phyloP scores from a whole-genome alignment of 352 stramenopile genomes.

The Globisporangium heterothallicum region DNA sequence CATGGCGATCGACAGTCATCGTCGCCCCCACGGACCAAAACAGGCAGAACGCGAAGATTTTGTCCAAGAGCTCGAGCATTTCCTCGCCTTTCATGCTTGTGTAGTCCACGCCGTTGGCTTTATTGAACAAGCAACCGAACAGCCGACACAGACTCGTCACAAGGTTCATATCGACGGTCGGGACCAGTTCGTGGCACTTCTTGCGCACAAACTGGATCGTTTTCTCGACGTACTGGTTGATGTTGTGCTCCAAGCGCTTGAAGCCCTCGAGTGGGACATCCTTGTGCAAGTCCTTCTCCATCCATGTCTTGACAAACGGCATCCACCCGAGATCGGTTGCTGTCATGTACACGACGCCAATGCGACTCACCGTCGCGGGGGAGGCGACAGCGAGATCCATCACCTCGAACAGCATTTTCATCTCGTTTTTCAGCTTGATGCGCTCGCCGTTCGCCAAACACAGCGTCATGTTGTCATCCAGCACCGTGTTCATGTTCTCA shows the following conservation, averaged over 20 bases:
- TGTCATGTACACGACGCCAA: slow-evolving; percentile 76
- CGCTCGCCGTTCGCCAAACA: slow-evolving; percentile 92
- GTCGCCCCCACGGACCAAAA: slow-evolving; percentile 90
- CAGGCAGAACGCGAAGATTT: slow-evolving; percentile 87
- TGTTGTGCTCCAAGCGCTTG: slow-evolving; percentile 35
- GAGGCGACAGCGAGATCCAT: slow-evolving; percentile 91
- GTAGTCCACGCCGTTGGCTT: slow-evolving; percentile 23
- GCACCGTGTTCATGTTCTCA: slow-evolving; percentile 95
- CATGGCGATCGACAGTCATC: slow-evolving; percentile 67
- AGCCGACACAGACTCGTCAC: slow-evolving; percentile 83
- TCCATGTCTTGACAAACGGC: slow-evolving; percentile 89
- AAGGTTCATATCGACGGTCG: slow-evolving; percentile 88
- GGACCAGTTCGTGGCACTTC: slow-evolving; percentile 78
- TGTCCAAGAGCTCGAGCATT: slow-evolving; percentile 52
- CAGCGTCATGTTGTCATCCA: slow-evolving; percentile 95
- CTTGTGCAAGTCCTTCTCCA: slow-evolving; percentile 50
- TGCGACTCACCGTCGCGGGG: slow-evolving; percentile 84
- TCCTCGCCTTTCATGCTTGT: slow-evolving; percentile 28
- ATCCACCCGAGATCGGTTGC: slow-evolving; percentile 86
- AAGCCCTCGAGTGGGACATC: slow-evolving; percentile 34
- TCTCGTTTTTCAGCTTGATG: slow-evolving; percentile 85
- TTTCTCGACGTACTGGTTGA: slow-evolving; percentile 63
- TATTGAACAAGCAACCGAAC: slow-evolving; percentile 78
- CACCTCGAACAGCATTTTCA: slow-evolving; percentile 94
- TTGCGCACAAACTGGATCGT: slow-evolving; percentile 73